Evolutionary conservation across 768 basidiomycete species (phyloP), one percentile per base, ranked within the genome.

Genomic region (Hortiboletus flavorubellus): DNA sequence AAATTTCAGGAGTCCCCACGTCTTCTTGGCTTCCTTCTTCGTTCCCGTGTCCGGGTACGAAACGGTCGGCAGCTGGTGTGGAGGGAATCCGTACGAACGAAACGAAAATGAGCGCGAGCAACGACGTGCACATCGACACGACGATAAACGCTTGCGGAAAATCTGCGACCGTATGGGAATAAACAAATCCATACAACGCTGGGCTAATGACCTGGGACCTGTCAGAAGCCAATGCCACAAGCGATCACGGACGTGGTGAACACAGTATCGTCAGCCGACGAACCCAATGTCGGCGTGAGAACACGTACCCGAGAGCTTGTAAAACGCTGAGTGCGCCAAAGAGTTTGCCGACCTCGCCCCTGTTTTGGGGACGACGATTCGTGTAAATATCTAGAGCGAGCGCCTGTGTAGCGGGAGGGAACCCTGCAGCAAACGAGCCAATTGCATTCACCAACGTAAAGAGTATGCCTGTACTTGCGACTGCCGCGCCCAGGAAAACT

Each of bases 311-410:
- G 10, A 92, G 64, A 6, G 87, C 83, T 57, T 88, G 82, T 4
- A 92, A 60, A 30, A 94, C 88, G 53, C 86, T 84, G 54, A 94
- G 60, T 4, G 84, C 91, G 12, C 91, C 93, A 64, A 93, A 94
- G 16, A 97, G 75, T 61, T 75, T 78, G 3, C 92, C 93, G 12
- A 78, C 74, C 63, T 93, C 88, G 14, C 75, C 76, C 0, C 60
- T 61, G 37, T 64, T 63, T 40, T 54, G 47, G 3, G 84, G 80
- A 2, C 80, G 80, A 18, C 75, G 73, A n/a, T 70, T 71, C 30
- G 72, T 72, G 57, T 86, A 89, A 43, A 90, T 65, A 23, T 86
- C 81, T 41, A 95, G 72, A 4, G 91, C 84, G 35, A 92, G 78
- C 21, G 86, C 86, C 53, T 90, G 85, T 8, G 80, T 55, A 2